These are phyloP conservation scores for Picea engelmannii DNA, from an alignment of 83 land plant genomes.

Conservation along the genomic window DNA sequence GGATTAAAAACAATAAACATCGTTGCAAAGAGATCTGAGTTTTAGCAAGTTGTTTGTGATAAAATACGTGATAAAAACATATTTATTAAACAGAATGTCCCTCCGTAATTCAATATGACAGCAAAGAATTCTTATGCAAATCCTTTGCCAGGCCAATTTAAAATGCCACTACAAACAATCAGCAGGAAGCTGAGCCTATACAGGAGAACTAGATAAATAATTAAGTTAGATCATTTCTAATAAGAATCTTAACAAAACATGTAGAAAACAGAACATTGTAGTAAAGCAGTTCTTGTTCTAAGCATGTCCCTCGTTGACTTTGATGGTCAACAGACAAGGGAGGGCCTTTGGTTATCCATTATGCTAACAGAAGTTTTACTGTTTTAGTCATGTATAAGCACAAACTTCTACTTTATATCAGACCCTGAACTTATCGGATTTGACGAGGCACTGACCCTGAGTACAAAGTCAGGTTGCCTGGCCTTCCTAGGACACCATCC, in stretches of 20 bases:
- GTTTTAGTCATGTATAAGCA: neutral
- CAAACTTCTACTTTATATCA: neutral
- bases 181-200: neutral
- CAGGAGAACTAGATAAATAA: neutral
- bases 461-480: neutral
- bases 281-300: neutral
- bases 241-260: neutral
- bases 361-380: neutral
- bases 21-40: no score
- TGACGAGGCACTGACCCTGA: slow-evolving; percentile 2
- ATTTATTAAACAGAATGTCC: no score
- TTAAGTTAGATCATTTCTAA: neutral
- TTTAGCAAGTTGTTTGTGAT: no score
- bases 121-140: neutral
- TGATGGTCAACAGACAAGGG: neutral
- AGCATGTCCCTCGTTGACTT: neutral
- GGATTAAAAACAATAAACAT: no score
- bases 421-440: neutral
- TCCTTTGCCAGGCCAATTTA: neutral
- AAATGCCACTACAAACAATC: neutral
- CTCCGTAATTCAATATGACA: neutral
- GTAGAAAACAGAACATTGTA: neutral
- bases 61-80: no score
- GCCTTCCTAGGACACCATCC: neutral
- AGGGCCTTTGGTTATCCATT: neutral